Conservation (phyloP, 1,284 basidiomycete genomes). For the Inonotus obliquus region DNA sequence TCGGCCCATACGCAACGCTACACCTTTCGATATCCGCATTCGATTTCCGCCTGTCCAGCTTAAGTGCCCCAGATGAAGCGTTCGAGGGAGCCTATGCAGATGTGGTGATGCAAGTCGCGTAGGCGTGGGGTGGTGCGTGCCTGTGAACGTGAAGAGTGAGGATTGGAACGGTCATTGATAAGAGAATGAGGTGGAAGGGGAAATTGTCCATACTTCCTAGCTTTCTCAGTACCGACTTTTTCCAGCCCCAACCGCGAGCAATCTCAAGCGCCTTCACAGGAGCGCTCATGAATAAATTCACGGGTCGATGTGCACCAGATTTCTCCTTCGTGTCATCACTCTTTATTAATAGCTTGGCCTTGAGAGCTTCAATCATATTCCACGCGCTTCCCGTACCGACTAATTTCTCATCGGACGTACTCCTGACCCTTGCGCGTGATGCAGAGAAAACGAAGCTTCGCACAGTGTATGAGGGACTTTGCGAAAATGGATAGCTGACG, state of each 20-base stretch:
- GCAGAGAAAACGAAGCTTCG: conserved; percentile 71
- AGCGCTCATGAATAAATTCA: conserved; percentile 77
- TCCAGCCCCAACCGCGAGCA: conserved; percentile 61
- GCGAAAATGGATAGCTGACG: conserved; percentile 72
- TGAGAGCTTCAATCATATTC: conserved; percentile 29
- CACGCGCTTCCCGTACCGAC: conserved; percentile 38
- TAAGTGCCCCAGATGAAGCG: conserved; percentile 68
- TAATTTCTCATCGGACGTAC: conserved; percentile 24
- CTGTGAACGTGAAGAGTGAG: conserved; percentile 64
- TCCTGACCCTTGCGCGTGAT: conserved; percentile 54
- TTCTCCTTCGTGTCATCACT: conserved; percentile 30
- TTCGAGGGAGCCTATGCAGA: conserved; percentile 71
- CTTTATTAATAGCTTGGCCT: conserved; percentile 20
- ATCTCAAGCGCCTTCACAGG: conserved; percentile 73
- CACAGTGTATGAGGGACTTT: conserved; percentile 67
- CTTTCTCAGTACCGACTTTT: conserved; percentile 35
- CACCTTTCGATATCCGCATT: conserved; percentile 73
- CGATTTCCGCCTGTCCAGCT: conserved; percentile 76
- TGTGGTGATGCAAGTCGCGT: conserved; percentile 71
- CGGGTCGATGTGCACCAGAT: conserved; percentile 27
- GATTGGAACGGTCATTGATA: conserved; percentile 84
- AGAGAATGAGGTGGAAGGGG: conserved; percentile 75
- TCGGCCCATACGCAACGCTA: conserved; percentile 72
- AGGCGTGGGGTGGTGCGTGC: conserved; percentile 53
- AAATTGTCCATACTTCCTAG: conserved; percentile 58